Base-by-base conservation (phyloP, 768 basidiomycete species). In the Collybiopsis luxurians region DNA sequence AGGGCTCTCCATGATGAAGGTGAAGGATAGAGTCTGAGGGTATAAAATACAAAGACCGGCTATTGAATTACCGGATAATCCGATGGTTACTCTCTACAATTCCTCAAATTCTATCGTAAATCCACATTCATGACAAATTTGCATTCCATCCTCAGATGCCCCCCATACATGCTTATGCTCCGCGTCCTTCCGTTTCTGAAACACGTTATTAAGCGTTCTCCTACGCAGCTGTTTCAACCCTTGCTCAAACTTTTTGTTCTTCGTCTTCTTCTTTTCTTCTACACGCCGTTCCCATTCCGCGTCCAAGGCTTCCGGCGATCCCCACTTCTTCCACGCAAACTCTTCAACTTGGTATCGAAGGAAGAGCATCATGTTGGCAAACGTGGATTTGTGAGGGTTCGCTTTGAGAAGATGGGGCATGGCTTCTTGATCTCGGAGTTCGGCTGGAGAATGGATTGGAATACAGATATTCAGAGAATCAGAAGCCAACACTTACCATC, bases 301-400 rank as follows among this genome's bases (percentile, higher is more conserved):
- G 65, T 98, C 96, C 47, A 99, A 71, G 10, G 85, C 92, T 69
- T 97, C 95, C 9, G 92, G 81, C 1, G 93, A 91, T 0, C 94
- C 95, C 97, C 97, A 99, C 72, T 99, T 99, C 68, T 91, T 87
- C 89, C 89, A 97, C 4, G 97, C 96, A 71, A 95, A 98, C 44
- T 87, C 91, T 69, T 99, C 97, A 1, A 97, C 92, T 69, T 98
- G 96, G 66, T 77, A 89, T 31, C 97, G 86, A 4, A 98, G 78
- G 73, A 90, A 98, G 21, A 99, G 80, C 97, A 98, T 98, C 97
- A 98, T 98, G 76, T 98, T 99, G 34, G 91, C 90, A 67, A 91
- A 98, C 0, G 92, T 95, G 11, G 94, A 90, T 61, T 91, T 89
- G 75, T 97, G 95, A 3, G 93, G 95, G 69, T 98, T 98, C 19